Percentiles rank a stretch among this genome's conserved stretches.
Conservation (phyloP, 2,329 filamentous ascomycete genomes). For the Penicillium brasilianum region DNA sequence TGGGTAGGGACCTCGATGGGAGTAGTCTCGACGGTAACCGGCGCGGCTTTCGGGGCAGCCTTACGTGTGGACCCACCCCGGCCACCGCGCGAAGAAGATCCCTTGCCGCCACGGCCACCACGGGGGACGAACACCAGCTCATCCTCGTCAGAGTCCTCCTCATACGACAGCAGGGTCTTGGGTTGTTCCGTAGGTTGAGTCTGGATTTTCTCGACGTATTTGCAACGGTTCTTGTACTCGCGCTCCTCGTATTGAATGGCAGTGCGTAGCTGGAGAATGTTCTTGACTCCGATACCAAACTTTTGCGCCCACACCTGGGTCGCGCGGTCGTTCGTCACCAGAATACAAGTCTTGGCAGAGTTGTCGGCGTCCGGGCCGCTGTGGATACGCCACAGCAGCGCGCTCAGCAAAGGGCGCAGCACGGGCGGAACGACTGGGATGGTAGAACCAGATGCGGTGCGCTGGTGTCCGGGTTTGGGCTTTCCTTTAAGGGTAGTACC, state of each 20-base stretch:
- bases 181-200: conserved; percentile 43
- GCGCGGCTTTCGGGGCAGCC: conserved; percentile 31
- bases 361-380: conserved; percentile 39
- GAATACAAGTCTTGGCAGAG: conserved; percentile 45
- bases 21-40: conserved; percentile 35
- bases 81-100: conserved; percentile 33
- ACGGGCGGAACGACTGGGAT: conserved; percentile 46
- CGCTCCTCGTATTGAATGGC: conserved; percentile 54
- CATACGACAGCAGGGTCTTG: conserved; percentile 53
- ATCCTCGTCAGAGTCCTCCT: conserved; percentile 56
- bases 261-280: conserved; percentile 54
- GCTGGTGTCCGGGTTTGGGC: conserved; percentile 35
- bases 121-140: conserved; percentile 54
- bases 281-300: conserved; percentile 54
- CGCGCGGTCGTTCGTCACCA: conserved; percentile 51
- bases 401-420: conserved; percentile 51
- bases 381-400: conserved; percentile 53
- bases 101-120: conserved; percentile 47
- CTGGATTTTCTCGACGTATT: conserved; percentile 52
- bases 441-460: conserved; percentile 39
- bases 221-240: conserved; percentile 52
- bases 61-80: conserved; percentile 40
- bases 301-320: conserved; percentile 54
- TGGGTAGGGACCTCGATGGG: conserved; percentile 50
- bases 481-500: conserved; percentile 30